Conservation (phyloP, 768 basidiomycete species). For the Daedaleopsis sinensis region DNA sequence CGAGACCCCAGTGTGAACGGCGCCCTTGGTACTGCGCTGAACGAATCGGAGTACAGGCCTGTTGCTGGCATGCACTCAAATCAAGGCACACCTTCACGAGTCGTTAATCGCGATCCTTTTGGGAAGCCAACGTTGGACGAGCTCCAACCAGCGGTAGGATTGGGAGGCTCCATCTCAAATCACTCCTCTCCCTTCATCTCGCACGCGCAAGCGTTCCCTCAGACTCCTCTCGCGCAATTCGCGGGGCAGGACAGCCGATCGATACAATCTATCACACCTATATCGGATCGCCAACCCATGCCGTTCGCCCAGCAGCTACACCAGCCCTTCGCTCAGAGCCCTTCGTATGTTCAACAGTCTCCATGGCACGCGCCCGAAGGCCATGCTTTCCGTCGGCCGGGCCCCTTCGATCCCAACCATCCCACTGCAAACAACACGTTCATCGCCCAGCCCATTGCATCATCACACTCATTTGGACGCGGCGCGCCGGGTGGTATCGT, state of each 20-base stretch:
- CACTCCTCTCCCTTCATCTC: constrained; percentile 18
- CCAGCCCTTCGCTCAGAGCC: constrained; percentile 21
- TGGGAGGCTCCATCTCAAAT: constrained; percentile 21
- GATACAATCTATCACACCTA: constrained; percentile 24
- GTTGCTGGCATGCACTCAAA: constrained; percentile 18
- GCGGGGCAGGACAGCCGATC: constrained; percentile 23
- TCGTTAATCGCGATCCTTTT: constrained; percentile 26
- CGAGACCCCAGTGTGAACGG: constrained; percentile 16
- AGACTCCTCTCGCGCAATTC: constrained; percentile 20
- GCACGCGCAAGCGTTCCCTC: constrained; percentile 25
- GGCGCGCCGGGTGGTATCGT: constrained; percentile 13
- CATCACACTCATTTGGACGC: constrained; percentile 21
- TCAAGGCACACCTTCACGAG: constrained; percentile 19
- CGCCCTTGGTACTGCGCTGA: constrained; percentile 7
- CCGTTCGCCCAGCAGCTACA: constrained; percentile 20
- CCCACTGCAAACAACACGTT: constrained; percentile 44
- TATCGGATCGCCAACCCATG: constrained; percentile 27
- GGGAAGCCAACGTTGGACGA: constrained; percentile 16
- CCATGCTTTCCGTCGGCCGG: constrained; percentile 33
- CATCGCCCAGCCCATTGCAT: constrained; percentile 24
- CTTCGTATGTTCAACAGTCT: constrained; percentile 16
- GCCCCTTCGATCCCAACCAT: constrained; percentile 47
- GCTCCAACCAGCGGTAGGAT: not conserved
- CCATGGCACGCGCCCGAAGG: constrained; percentile 25
- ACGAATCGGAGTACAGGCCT: constrained; percentile 17